Evolutionary conservation across 163 green algal genomes (phyloP).

Genomic region (Scenedesmus sp.): DNA sequence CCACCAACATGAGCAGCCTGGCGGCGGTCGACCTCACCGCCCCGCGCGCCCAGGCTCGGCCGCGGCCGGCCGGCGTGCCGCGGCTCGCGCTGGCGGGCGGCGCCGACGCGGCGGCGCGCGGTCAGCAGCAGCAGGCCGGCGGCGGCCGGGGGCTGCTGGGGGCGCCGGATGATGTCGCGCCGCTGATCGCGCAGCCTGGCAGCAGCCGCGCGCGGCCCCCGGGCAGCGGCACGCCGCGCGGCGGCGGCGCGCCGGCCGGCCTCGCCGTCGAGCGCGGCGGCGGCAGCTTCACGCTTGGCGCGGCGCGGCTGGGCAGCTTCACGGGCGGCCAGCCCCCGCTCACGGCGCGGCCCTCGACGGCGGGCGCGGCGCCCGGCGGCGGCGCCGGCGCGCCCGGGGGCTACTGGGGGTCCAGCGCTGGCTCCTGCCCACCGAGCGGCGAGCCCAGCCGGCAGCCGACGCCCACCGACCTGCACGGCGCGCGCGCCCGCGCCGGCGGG

Average conservation of each 20-base stretch:
- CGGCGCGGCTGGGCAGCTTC: neutral
- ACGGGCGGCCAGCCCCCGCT: neutral
- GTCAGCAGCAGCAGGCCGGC: neutral
- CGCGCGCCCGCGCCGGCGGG: neutral
- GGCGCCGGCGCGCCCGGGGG: neutral
- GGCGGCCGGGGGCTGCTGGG: neutral
- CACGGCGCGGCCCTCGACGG: too few species aligned
- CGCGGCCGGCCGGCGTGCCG: neutral
- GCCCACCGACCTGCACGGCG: neutral
- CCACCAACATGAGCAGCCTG: constrained; percentile 17
- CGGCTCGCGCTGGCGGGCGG: neutral
- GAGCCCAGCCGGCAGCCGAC: constrained; percentile 19
- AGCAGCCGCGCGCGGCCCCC: neutral
- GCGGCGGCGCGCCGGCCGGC: too few species aligned
- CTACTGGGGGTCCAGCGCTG: constrained; percentile 39
- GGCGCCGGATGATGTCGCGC: constrained; percentile 3
- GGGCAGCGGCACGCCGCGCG: too few species aligned
- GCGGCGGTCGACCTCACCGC: constrained; percentile 21
- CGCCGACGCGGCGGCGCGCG: neutral
- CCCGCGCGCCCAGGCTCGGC: neutral
- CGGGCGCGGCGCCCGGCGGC: neutral
- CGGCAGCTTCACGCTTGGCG: too few species aligned
- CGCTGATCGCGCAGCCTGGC: constrained; percentile 20
- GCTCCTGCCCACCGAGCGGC: constrained; percentile 23
- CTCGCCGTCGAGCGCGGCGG: neutral